These are phyloP conservation scores for Pinguiococcus pyrenoidosus DNA, from an alignment of 108 stramenopile genomes.

Conservation along the genomic window DNA sequence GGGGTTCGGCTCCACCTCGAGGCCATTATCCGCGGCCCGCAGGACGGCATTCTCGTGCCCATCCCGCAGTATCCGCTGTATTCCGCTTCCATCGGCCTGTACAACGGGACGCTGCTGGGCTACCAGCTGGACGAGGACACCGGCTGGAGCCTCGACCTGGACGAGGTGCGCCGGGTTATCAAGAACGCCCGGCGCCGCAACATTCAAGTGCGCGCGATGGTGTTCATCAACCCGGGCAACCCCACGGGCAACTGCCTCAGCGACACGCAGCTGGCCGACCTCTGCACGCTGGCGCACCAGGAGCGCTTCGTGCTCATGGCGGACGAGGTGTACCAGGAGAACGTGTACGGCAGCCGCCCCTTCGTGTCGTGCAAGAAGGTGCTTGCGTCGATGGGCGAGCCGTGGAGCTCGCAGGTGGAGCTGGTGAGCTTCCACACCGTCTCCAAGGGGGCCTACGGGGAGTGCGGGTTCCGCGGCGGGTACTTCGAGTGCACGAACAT, in stretches of 20 bases:
- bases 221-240: constrained; percentile 91
- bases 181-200: constrained; percentile 54
- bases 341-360: constrained; percentile 62
- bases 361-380: constrained; percentile 12
- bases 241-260: constrained; percentile 77
- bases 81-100: constrained; percentile 60
- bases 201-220: constrained; percentile 48
- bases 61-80: constrained; percentile 95
- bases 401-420: constrained; percentile 42
- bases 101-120: constrained; percentile 66
- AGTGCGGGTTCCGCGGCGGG: constrained; percentile 87
- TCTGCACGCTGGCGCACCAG: constrained; percentile 60
- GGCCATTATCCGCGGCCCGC: constrained; percentile 52
- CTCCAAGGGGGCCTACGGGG: constrained; percentile 79
- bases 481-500: constrained; percentile 74
- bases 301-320: constrained; percentile 62
- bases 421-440: constrained; percentile 79
- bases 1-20: constrained; percentile 43
- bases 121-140: constrained; percentile 62
- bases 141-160: constrained; percentile 63
- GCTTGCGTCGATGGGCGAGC: constrained; percentile 4
- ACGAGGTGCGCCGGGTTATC: constrained; percentile 51
- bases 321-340: constrained; percentile 93
- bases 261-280: constrained; percentile 51
- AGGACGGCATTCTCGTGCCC: constrained; percentile 79